Conservation (phyloP, 1,139 yeast genomes). For the Candida sp. region DNA sequence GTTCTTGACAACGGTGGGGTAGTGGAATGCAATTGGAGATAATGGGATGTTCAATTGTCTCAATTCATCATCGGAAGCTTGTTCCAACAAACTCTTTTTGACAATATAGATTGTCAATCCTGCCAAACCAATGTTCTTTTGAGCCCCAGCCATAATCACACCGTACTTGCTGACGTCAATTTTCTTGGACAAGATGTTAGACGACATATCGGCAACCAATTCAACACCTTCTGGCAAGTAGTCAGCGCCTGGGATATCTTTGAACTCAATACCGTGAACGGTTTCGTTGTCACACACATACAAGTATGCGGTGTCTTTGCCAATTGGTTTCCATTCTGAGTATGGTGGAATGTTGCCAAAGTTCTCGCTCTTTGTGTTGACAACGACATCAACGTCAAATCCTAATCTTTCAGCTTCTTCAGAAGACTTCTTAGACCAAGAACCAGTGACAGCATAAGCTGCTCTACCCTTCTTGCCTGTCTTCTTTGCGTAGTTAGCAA, state of each 20-base stretch:
- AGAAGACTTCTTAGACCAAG: constrained; percentile 88
- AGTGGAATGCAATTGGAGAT: constrained; percentile 88
- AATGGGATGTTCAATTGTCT: constrained; percentile 66
- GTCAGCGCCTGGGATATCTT: constrained; percentile 48
- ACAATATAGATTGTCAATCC: constrained; percentile 92
- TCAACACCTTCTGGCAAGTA: constrained; percentile 72
- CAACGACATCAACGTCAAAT: constrained; percentile 70
- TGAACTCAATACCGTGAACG: constrained; percentile 91
- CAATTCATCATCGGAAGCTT: constrained; percentile 67
- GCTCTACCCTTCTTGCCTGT: constrained; percentile 78
- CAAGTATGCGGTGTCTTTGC: constrained; percentile 72
- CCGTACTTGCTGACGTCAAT: constrained; percentile 88
- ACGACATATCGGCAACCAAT: constrained; percentile 93
- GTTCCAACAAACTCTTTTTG: constrained; percentile 75
- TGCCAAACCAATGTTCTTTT: constrained; percentile 95
- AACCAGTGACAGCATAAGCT: constrained; percentile 89
- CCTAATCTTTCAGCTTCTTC: constrained; percentile 91
- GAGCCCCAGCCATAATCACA: constrained; percentile 93
- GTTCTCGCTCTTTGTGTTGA: constrained; percentile 67
- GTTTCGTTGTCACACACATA: constrained; percentile 97
- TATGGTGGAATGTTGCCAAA: constrained; percentile 73
- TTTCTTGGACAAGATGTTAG: constrained; percentile 83
- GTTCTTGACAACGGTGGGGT: constrained; percentile 83
- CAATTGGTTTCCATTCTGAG: constrained; percentile 60
- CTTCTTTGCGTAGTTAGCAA: constrained; percentile 73